phyloP scores from a whole-genome alignment of 306 rosid species.

The Vicia sativa region DNA sequence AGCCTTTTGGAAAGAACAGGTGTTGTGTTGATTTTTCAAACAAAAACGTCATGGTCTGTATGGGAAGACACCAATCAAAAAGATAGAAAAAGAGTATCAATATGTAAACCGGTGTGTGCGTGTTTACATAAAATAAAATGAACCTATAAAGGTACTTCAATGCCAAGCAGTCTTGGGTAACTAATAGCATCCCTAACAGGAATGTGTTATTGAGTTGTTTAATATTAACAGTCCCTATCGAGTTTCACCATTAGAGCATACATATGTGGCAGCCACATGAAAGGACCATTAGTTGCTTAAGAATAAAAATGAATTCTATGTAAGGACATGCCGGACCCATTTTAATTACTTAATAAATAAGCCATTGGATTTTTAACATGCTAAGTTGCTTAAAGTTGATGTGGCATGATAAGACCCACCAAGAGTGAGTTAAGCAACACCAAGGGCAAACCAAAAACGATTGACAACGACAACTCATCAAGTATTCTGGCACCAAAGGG shows the following conservation, averaged over 20 bases:
- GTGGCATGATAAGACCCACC: not conserved
- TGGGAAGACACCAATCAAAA: conserved; percentile 22
- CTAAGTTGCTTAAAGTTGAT: conserved; percentile 12
- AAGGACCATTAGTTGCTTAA: not conserved
- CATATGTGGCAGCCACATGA: not conserved
- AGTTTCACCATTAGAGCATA: not conserved
- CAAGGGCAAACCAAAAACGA: not conserved
- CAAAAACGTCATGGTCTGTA: conserved; percentile 5
- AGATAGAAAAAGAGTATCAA: not conserved
- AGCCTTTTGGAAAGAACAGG: no score
- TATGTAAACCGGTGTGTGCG: not conserved
- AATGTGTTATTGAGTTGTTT: not conserved
- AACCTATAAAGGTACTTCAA: conserved; percentile 7
- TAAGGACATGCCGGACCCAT: not conserved
- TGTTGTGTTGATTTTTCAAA: conserved; percentile 17
- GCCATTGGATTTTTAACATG: not conserved
- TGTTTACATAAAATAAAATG: conserved; percentile 10
- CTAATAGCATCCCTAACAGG: not conserved
- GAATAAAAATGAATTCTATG: not conserved
- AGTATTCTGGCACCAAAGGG: not conserved
- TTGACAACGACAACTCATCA: conserved; percentile 32
- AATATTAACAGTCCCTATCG: no score
- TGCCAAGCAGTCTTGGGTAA: not conserved
- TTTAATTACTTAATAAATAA: not conserved
- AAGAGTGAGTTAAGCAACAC: not conserved